Conservation (phyloP, 225 moss, liverwort and hornwort genomes). For the Antitrichia curtipendula region DNA sequence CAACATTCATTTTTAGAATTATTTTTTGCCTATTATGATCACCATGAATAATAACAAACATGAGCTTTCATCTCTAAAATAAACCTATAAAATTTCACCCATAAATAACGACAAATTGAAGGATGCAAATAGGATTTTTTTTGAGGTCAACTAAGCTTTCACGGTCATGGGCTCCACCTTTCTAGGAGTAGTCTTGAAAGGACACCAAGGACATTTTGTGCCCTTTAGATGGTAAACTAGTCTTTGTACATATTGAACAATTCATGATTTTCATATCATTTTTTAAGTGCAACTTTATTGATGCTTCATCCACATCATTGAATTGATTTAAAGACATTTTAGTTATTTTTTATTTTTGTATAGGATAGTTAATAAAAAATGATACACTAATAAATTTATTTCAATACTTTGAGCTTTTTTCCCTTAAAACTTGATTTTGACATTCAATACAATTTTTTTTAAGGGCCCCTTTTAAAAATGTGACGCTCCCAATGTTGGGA, state of each 20-base stretch:
- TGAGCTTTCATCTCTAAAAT: background rate
- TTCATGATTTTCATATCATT: fast-evolving
- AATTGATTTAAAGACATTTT: background rate
- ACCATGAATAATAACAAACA: fast-evolving
- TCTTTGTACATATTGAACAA: background rate
- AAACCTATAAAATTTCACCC: fast-evolving
- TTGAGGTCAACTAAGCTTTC: fast-evolving
- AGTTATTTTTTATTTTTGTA: fast-evolving
- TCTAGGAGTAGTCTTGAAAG: fast-evolving
- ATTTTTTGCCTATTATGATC: background rate
- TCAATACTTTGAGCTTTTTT: fast-evolving
- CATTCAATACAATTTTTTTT: background rate
- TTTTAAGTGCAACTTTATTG: fast-evolving
- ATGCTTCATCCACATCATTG: background rate
- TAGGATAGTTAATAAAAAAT: fast-evolving
- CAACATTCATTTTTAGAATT: fast-evolving
- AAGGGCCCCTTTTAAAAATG: too few relatives aligned
- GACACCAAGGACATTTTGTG: background rate
- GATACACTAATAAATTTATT: fast-evolving
- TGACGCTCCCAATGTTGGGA: too few relatives aligned
- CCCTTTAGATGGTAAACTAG: too few relatives aligned
- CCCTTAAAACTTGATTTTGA: background rate
- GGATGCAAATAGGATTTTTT: background rate
- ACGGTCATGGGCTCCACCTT: fast-evolving
- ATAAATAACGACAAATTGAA: background rate